Percentiles rank a stretch among this genome's conserved stretches.
Conservation (phyloP, 2,329 filamentous ascomycete species). For the Phialocephala sp. region DNA sequence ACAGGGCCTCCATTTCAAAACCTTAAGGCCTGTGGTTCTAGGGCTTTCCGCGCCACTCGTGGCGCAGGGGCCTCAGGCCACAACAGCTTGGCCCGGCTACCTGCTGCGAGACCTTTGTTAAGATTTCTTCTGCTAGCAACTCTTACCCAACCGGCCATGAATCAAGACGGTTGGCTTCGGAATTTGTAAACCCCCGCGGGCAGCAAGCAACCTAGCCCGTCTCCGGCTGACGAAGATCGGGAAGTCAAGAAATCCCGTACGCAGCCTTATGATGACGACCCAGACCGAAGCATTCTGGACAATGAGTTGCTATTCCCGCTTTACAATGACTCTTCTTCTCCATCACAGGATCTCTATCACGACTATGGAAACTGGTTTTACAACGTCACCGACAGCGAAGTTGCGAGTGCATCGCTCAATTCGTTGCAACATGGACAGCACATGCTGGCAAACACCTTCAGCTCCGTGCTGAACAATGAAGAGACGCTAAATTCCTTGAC, state of each 20-base stretch:
- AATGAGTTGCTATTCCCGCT: slow-evolving; percentile 7
- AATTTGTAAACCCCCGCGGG: slow-evolving; percentile 10
- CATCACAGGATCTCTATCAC: slow-evolving; percentile 12
- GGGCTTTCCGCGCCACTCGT: too few relatives aligned
- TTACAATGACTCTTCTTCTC: slow-evolving; percentile 3
- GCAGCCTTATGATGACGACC: slow-evolving; percentile 9
- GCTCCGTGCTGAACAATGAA: slow-evolving; percentile 2
- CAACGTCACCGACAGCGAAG: slow-evolving; percentile 9
- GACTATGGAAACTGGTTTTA: slow-evolving; percentile 10
- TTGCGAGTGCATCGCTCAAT: slow-evolving; percentile 9
- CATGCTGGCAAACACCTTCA: slow-evolving; percentile 11
- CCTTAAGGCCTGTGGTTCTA: too few relatives aligned
- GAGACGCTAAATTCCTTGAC: slow-evolving; percentile 5
- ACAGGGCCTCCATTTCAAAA: too few relatives aligned
- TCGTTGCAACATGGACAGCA: slow-evolving; percentile 7
- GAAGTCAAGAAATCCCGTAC: slow-evolving; percentile 15
- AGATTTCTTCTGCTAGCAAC: too few relatives aligned
- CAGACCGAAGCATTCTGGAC: slow-evolving; percentile 7
- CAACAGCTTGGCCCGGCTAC: too few relatives aligned
- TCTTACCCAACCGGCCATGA: slow-evolving; percentile 13
- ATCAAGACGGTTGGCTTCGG: slow-evolving; percentile 10
- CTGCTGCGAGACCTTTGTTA: too few relatives aligned
- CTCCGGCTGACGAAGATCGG: slow-evolving; percentile 14
- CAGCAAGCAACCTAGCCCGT: slow-evolving; percentile 13
- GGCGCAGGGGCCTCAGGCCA: too few relatives aligned